phyloP scores from a whole-genome alignment of 1,284 basidiomycete genomes.

The Hemileia vastatrix region DNA sequence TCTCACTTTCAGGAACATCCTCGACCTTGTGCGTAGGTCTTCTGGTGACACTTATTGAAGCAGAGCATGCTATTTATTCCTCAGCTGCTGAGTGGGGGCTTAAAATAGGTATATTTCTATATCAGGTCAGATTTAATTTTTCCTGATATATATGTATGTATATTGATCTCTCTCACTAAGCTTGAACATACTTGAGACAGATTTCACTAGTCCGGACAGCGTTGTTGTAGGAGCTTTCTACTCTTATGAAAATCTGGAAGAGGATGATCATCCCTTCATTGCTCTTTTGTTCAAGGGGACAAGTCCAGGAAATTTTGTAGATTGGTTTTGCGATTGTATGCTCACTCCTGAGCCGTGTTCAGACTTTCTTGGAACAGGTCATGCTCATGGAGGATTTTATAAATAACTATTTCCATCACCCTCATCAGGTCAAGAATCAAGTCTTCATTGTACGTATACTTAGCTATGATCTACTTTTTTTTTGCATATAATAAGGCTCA shows the following conservation, averaged over 20 bases:
- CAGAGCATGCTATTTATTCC: no score
- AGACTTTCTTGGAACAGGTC: constrained; percentile 6
- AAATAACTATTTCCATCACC: constrained; percentile 4
- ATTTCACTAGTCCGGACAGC: no score
- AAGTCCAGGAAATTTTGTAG: background rate
- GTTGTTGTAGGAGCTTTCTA: constrained; percentile 14
- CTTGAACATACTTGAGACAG: no score
- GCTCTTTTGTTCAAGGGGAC: constrained; percentile 13
- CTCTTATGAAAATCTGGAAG: background rate
- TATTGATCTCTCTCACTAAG: no score
- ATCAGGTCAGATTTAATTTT: no score
- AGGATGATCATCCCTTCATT: constrained; percentile 4
- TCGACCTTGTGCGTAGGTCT: no score
- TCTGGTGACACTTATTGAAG: no score
- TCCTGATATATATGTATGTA: no score
- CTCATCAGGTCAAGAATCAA: background rate
- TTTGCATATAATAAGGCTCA: background rate
- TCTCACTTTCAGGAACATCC: no score
- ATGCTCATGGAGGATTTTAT: constrained; percentile 13
- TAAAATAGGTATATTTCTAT: no score
- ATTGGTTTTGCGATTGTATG: constrained; percentile 3
- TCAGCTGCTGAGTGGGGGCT: no score
- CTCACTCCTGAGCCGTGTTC: background rate
- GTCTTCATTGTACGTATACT: background rate
- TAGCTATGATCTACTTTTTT: background rate